Evolutionary conservation across 768 basidiomycete species (phyloP), one percentile per base, ranked within the genome.

Genomic region (Leccinum subgranulosum): DNA sequence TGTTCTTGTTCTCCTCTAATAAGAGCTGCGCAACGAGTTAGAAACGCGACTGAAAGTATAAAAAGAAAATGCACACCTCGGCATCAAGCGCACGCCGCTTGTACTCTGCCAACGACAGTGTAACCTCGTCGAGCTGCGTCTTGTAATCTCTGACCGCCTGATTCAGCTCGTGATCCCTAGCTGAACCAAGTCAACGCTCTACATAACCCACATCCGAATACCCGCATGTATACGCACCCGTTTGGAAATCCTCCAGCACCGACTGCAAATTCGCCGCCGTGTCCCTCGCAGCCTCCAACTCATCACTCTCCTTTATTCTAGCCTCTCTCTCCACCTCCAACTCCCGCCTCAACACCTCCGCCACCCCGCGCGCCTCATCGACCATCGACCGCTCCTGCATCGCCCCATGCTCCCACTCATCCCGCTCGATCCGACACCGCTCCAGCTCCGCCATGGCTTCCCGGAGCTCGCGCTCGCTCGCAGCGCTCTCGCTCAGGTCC

Each of bases 241-340:
- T 79, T 74, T 98, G 94, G 74, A 98, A 99, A 73, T 98, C 97
- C 67, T 92, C 88, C 65, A 99, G 75, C 4, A 99, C 97, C 3
- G 89, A 88, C 70, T 98, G 92, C 57, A 99, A 71, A 73, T 98
- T 98, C 7, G 73, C 77, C 4, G 86, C 83, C 65, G 87, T 90
- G 75, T 92, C 87, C 60, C 77, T 78, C 63, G 92, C 91, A 19
- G 75, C 71, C 59, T 86, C 86, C 43, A 93, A 76, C 60, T 85
- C 83, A 0, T 66, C 76, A 29, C 71, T 67, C 17, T 86, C 84
- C 61, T 80, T 75, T 64, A 83, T 79, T 62, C 84, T 74, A 33
- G 77, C 80, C 53, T 84, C 85, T 46, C 79, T 76, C 62, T 89
- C 84, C 8, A 87, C 69, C 53, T 90, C 88, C 57, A 91, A 59